A percentile compares a stretch with the other conserved stretches of the same genome.
These are phyloP conservation scores for Lodderomyces orthopsilosis DNA, from an alignment of 1,139 yeast species.

Conservation along the genomic window DNA sequence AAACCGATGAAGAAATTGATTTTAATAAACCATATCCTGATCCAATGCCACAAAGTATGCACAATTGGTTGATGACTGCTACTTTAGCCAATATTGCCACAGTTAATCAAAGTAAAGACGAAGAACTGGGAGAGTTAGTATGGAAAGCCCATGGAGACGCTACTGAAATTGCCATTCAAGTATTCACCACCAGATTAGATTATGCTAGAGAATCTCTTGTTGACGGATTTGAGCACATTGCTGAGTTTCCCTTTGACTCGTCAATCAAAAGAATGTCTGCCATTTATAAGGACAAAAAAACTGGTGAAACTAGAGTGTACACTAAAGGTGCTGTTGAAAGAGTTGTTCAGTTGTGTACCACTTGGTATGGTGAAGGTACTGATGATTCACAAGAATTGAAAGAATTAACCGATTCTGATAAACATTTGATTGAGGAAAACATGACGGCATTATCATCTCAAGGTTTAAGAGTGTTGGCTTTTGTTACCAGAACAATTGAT, in stretches of 20 bases:
- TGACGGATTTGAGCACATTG: constrained; percentile 42
- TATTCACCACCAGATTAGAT: constrained; percentile 58
- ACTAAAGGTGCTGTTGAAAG: constrained; percentile 85
- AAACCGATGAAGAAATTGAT: constrained; percentile 38
- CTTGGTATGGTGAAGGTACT: constrained; percentile 44
- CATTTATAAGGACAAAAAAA: constrained; percentile 40
- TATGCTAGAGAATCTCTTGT: constrained; percentile 44
- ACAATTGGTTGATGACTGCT: constrained; percentile 56
- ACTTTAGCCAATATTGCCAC: constrained; percentile 73
- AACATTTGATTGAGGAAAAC: constrained; percentile 46
- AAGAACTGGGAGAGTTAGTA: constrained; percentile 30
- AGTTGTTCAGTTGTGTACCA: constrained; percentile 53
- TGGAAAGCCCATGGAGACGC: constrained; percentile 88
- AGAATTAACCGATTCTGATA: constrained; percentile 42
- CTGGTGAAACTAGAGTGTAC: constrained; percentile 38
- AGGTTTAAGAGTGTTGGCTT: constrained; percentile 74
- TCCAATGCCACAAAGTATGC: constrained; percentile 25
- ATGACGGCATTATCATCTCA: constrained; percentile 63
- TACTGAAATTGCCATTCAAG: constrained; percentile 80
- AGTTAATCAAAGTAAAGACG: constrained; percentile 39
- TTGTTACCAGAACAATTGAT: constrained; percentile 45
- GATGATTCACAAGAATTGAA: constrained; percentile 18
- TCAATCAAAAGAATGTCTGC: constrained; percentile 74
- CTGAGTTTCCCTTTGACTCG: constrained; percentile 78
- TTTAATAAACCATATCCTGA: constrained; percentile 25